These are phyloP conservation scores for Apiotrichum sp. DNA, from an alignment of 1,284 basidiomycete species.

Conservation along the genomic window DNA sequence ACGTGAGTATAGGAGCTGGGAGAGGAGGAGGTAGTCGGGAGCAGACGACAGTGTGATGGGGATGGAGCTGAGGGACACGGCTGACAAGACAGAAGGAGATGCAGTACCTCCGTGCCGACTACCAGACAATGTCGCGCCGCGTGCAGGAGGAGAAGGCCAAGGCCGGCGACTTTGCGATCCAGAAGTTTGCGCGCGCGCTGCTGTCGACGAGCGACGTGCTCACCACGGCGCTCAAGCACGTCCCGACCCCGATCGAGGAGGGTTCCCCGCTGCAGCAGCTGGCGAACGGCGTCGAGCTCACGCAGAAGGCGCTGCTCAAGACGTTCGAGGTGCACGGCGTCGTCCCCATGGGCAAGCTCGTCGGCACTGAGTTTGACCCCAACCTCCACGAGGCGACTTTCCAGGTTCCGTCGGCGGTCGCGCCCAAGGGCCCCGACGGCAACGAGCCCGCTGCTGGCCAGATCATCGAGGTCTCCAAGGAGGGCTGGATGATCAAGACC, in stretches of 20 bases:
- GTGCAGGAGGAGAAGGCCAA: slow-evolving; percentile 84
- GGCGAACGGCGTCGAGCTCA: slow-evolving; percentile 83
- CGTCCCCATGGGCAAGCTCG: slow-evolving; percentile 62
- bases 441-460: slow-evolving; percentile 62
- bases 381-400: slow-evolving; percentile 92
- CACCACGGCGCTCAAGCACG: slow-evolving; percentile 71
- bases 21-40: too few species aligned
- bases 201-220: slow-evolving; percentile 91
- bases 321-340: slow-evolving; percentile 88
- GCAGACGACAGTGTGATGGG: too few species aligned
- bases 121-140: slow-evolving; percentile 88
- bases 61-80: too few species aligned
- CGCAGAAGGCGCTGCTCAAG: slow-evolving; percentile 79
- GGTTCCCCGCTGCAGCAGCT: slow-evolving; percentile 61
- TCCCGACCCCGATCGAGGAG: slow-evolving; percentile 54
- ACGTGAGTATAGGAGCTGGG: too few species aligned
- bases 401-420: slow-evolving; percentile 64
- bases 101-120: slow-evolving; percentile 86
- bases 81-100: slow-evolving; percentile 78
- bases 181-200: slow-evolving; percentile 81
- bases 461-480: slow-evolving; percentile 85
- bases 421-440: slow-evolving; percentile 59
- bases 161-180: slow-evolving; percentile 87
- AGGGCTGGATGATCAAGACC: slow-evolving; percentile 87
- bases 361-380: slow-evolving; percentile 88